Base-by-base conservation (phyloP, 192 early-diverging fungal genomes). In the Lunasporangiospora selenospora region DNA sequence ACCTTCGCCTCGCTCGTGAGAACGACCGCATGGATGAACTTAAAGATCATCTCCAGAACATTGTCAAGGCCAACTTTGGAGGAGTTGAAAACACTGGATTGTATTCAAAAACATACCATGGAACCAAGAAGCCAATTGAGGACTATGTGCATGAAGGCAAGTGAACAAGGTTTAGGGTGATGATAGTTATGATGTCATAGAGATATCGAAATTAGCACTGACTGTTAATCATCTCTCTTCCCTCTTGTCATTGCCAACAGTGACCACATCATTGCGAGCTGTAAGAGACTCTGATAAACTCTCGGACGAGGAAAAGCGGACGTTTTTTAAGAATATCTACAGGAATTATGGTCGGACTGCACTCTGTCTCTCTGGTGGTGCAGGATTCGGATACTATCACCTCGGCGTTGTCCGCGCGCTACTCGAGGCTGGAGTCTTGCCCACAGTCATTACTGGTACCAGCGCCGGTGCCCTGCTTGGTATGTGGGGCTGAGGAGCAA, bases 301-400 rank as follows among this genome's bases (percentile, higher is more conserved):
- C 12, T 67, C 76, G 6, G 48, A 61, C 36, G 75, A 81, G 46
- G 88, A 89, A 18, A 93, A 93, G 75, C 67, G 55, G 2, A 65
- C 64, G 6, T 85, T 92, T 40, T 85, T 95, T 59, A 83, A 82
- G 52, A 71, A 80, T 45, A 78, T 85, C 52, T 73, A 82, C 36
- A 80, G 81, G 26, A 85, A 85, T 43, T 95, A 89, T 77, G 93
- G 93, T 8, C 65, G 85, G 10, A 85, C 90, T 4, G 91, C 91
- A 4, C 75, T 95, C 33, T 93, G 89, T 65, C 71, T 94, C 18
- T 90, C 88, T 8, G 93, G 93, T 30, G 91, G 92, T 45, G 92
- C 85, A 19, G 77, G 80, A 27, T 89, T 88, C 50, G 88, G 87
- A 4, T 89, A 89, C 63, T 88, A 84, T 58, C 88, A 85, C 64